Evolutionary conservation across 2,329 filamentous ascomycete genomes (phyloP), one percentile per base, ranked within the genome.

Genomic region (Hypoxylon sp.): DNA sequence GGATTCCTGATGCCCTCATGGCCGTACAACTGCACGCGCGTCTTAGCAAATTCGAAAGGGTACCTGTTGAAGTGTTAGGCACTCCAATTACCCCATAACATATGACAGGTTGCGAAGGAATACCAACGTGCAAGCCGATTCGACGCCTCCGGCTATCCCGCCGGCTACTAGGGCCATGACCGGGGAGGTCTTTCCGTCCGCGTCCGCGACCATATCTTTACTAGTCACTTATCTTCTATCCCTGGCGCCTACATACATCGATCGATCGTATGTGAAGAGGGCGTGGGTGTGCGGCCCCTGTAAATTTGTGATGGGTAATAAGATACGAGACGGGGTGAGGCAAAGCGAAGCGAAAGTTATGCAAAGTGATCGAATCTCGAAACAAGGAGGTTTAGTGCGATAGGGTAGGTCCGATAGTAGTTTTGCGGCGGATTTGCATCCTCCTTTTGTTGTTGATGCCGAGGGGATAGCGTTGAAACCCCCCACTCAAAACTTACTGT

Each of bases 1-100:
- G 87, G 88, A 69, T 90, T 90, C 42, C 80, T 78, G 0, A 84
- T 59, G 17, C 74, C 83, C 74, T 67, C 74, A 67, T 75, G 80
- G 44, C 80, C 74, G 65, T 79, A 83, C 17, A 88, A 79, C 73
- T 90, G 86, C 33, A 88, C 86, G 60, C 87, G 81, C 1, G 88
- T 90, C 77, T 90, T 91, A 48, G 88, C 88, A 71, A 89, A 90
- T 74, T 90, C 88, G 75, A 90, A 86, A 3, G 88, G 88, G 76
- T 90, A 90, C 33, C 59, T 55, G 24, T 13, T n/a, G 6, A 14
- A 11, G 11, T 14, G 51, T 63, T 35, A 63, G 59, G 11, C 11
- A 1, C 39, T 19, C 17, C 6, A 44, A 44, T 22, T 19, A 11
- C 11, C 39, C 14, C 19, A 17, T 44, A 11, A 13, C 22, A 22